Evolutionary conservation across 2,329 filamentous ascomycete species (phyloP), one percentile per base, ranked within the genome.

Genomic region (Colletotrichum karsti): DNA sequence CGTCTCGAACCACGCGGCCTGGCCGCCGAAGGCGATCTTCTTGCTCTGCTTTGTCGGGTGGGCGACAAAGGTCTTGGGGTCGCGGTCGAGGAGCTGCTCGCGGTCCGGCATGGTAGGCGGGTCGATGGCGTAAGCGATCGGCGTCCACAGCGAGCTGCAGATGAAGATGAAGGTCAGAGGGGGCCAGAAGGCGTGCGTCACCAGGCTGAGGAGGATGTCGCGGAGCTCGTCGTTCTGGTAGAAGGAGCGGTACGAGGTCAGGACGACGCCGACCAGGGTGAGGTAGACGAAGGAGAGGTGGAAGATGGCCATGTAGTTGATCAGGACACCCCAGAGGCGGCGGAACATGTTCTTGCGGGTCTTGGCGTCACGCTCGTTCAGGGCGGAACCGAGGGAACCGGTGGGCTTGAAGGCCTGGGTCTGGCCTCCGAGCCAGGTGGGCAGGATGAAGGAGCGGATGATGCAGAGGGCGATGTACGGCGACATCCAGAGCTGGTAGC

Each of bases 181-280:
- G 6, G 88, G 88, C 88, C 88, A 91, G 77, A 86, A 87, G 12
- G 87, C 87, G 74, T 90, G 87, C 0, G 87, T 89, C 42, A 91
- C 74, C 4, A 91, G 78, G 71, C 83, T 84, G 53, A 85, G 73
- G 15, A 89, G 78, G n/a, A 83, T 77, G 9, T 81, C 79, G 69
- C 77, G 77, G 35, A 78, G 76, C 5, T 76, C 73, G 20, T 78
- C 73, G 24, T 82, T 75, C 15, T 78, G 72, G 37, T 79, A 74
- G 71, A 86, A 83, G 74, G 83, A 86, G 65, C 84, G 84, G 77
- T 84, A 88, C 6, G 82, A 82, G 2, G 84, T 85, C 54, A 86
- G 73, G 7, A 81, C 80, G 35, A 87, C 85, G 3, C 81, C 84
- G 5, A 84, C 79, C 18, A 88, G 78, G 4, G 84, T 86, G 35